Base-by-base conservation (phyloP, 2,329 filamentous ascomycete species). In the Paraphaeosphaeria minitans region DNA sequence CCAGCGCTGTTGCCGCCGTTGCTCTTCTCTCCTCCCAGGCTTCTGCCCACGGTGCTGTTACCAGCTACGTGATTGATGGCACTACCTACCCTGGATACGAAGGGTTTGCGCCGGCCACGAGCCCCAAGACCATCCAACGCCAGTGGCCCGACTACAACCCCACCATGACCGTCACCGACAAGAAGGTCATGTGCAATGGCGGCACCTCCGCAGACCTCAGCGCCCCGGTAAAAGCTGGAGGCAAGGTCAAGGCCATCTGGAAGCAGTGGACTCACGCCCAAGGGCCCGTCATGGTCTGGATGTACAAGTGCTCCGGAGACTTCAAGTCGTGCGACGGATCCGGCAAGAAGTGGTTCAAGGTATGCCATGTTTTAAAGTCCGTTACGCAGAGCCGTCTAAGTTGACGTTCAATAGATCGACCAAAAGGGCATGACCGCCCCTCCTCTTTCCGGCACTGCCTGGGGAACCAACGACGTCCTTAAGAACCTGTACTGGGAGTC, bases 61-160 rank as follows among this genome's bases (percentile, higher is more conserved):
- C 72, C 8, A 70, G 64, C 66, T 76, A 76, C 61, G 67, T 65
- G 13, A 75, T 76, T 48, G 73, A 72, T 53, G 74, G 73, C 16
- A 62, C 58, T 1, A 74, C 55, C 0, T 75, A 76, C 53, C 71
- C 72, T 6, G 73, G 73, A 66, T 85, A 85, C 71, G 75, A 81
- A 57, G 82, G 83, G 58, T 85, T 83, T 75, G 79, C 80, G 0
- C 83, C 83, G 6, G 68, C 76, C 33, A 77, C 77, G 31, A 78
- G 77, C 35, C 81, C 81, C 16, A 77, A 81, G 61, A 82, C 82
- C n/a, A 86, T 86, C 68, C 82, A 86, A 71, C 75, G 83, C 45
- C 82, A 86, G 76, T 86, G 84, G 84, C 79, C 80, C 16, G 77
- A 83, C 75, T 85, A 85, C 77, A 82, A 85, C 75, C 84, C 84